Conservation (phyloP, 441 rosid genomes). For the Jatropha podagrica region DNA sequence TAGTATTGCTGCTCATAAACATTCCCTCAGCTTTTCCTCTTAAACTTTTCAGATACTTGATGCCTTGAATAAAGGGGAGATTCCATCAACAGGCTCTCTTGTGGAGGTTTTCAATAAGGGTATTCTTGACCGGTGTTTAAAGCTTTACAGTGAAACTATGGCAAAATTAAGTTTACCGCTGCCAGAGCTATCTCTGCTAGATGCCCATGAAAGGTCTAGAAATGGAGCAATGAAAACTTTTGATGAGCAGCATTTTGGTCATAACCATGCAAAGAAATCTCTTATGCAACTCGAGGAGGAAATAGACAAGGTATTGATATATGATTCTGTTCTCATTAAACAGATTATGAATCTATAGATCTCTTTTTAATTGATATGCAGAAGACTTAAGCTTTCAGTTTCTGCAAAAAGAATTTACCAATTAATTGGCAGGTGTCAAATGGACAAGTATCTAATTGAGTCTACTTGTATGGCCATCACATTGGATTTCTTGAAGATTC, state of each 20-base stretch:
- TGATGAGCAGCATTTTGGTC: constrained; percentile 93
- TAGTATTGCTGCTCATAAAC: constrained; percentile 11
- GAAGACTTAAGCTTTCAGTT: neutral
- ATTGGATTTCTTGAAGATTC: constrained; percentile 8
- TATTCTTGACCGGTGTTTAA: constrained; percentile 83
- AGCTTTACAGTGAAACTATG: constrained; percentile 71
- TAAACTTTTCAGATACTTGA: constrained; percentile 75
- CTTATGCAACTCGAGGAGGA: constrained; percentile 73
- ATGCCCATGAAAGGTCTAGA: constrained; percentile 61
- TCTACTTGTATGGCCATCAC: neutral
- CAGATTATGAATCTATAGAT: neutral
- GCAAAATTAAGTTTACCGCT: constrained; percentile 64
- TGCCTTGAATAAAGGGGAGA: constrained; percentile 98
- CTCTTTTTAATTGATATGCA: neutral
- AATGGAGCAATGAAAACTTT: constrained; percentile 61
- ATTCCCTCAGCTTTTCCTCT: constrained; percentile 17
- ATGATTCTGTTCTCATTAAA: neutral
- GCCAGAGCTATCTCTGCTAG: constrained; percentile 59
- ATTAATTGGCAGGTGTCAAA: constrained; percentile 6
- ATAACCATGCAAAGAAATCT: constrained; percentile 86
- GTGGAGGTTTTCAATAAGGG: constrained; percentile 97
- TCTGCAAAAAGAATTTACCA: neutral
- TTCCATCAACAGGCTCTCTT: constrained; percentile 97
- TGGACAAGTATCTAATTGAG: neutral
- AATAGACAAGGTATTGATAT: constrained; percentile 68